A percentile compares a stretch with the other conserved stretches of the same genome.
Evolutionary conservation across 257 asterid species (phyloP).

Genomic region (Ocimum tenuiflorum): DNA sequence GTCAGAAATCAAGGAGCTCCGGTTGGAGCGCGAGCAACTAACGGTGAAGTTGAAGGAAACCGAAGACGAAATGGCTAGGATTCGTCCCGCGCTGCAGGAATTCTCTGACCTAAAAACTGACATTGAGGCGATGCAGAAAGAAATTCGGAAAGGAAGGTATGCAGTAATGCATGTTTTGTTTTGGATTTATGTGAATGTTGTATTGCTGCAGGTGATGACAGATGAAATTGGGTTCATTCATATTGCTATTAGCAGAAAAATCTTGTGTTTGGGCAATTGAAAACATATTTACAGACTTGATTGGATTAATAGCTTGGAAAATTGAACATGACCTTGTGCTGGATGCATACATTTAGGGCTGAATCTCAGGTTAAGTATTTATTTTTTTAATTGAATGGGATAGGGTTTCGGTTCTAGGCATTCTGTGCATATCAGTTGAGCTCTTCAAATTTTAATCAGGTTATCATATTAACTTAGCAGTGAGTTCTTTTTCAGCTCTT

Average conservation of each 20-base stretch:
- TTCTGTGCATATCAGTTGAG: too few species aligned
- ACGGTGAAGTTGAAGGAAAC: conserved; percentile 37
- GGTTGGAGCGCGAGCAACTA: conserved; percentile 41
- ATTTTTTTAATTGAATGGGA: too few species aligned
- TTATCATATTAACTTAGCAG: too few species aligned
- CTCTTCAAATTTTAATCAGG: neutral
- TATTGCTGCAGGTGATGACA: neutral
- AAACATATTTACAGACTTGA: neutral
- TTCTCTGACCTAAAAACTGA: conserved; percentile 43
- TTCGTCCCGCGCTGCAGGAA: conserved; percentile 31
- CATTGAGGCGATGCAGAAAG: conserved; percentile 43
- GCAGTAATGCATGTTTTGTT: neutral
- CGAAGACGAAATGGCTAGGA: conserved; percentile 36
- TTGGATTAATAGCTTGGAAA: neutral
- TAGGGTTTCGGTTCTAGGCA: too few species aligned
- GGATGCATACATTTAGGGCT: too few species aligned
- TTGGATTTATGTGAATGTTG: neutral
- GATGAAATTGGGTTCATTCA: neutral
- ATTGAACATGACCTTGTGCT: too few species aligned
- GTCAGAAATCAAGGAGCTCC: conserved; percentile 38
- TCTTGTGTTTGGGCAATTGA: too few species aligned
- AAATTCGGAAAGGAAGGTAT: conserved; percentile 75
- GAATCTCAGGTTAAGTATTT: neutral
- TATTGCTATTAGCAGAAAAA: too few species aligned
- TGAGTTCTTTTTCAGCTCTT: too few species aligned